A percentile compares a stretch with the other conserved stretches of the same genome.
Conservation (phyloP, 805 yeast species). For the Myxozyma sirexii region DNA sequence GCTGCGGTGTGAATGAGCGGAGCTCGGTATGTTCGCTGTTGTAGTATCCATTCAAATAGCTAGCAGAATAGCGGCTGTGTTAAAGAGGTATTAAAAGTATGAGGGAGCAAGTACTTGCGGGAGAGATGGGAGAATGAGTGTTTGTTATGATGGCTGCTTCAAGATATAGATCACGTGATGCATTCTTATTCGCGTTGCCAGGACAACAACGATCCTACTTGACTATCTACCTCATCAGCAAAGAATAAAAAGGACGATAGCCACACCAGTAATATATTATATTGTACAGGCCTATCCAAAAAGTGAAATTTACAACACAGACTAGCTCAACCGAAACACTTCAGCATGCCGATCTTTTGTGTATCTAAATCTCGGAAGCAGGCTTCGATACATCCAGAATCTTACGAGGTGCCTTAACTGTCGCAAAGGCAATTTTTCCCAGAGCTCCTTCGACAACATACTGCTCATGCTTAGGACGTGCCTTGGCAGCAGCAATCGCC, state of each 20-base stretch:
- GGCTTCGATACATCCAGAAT: slow-evolving; percentile 56
- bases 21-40: background rate
- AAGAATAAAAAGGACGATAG: no score
- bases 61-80: no score
- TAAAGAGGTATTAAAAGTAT: no score
- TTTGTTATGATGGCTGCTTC: background rate
- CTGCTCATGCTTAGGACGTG: slow-evolving; percentile 62
- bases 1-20: background rate
- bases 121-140: background rate
- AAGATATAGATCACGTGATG: background rate
- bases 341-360: no score
- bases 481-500: slow-evolving; percentile 94
- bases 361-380: background rate
- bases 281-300: background rate
- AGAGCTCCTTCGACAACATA: slow-evolving; percentile 80
- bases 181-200: background rate
- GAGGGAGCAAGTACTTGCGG: no score
- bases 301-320: background rate
- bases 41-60: background rate
- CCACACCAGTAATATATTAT: background rate
- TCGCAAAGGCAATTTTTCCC: slow-evolving; percentile 79
- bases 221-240: no score
- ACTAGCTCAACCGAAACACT: background rate
- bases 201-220: background rate
- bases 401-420: slow-evolving; percentile 85